These are phyloP conservation scores for Pleurotus salmoneostramineus DNA, from an alignment of 768 basidiomycete genomes.

Conservation along the genomic window DNA sequence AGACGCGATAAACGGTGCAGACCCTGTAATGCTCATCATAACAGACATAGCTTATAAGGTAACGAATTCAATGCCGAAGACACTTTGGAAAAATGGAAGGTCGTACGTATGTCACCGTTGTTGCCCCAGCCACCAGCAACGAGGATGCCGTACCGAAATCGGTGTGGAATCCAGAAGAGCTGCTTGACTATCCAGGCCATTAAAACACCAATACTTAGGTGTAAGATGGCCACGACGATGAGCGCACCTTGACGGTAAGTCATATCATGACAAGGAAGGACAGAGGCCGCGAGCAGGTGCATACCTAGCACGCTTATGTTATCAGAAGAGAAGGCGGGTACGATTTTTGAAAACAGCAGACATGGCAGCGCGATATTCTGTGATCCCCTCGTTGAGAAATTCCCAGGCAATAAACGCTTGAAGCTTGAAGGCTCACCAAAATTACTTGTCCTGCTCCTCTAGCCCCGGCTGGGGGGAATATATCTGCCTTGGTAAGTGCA, in stretches of 20 bases:
- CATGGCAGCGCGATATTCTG: slow-evolving; percentile 59
- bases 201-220: slow-evolving; percentile 49
- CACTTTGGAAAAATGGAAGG: slow-evolving; percentile 19
- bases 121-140: slow-evolving; percentile 70
- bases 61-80: background rate
- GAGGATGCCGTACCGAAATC: slow-evolving; percentile 68
- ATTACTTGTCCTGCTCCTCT: slow-evolving; percentile 57
- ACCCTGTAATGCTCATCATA: slow-evolving; percentile 55
- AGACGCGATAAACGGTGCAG: slow-evolving; percentile 57
- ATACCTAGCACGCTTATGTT: slow-evolving; percentile 54
- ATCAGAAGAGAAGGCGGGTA: slow-evolving; percentile 57
- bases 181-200: slow-evolving; percentile 55
- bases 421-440: slow-evolving; percentile 31
- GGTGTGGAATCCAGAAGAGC: slow-evolving; percentile 74
- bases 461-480: slow-evolving; percentile 56
- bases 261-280: background rate
- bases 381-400: background rate
- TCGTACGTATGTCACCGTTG: slow-evolving; percentile 62
- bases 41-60: slow-evolving; percentile 54
- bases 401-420: background rate
- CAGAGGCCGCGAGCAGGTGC: slow-evolving; percentile 8
- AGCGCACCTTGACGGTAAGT: slow-evolving; percentile 48
- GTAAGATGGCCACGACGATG: slow-evolving; percentile 54
- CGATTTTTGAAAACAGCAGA: slow-evolving; percentile 69
- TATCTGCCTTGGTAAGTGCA: slow-evolving; percentile 52